These are phyloP conservation scores for Thelonectria olida DNA, from an alignment of 2,329 filamentous ascomycete species.

Conservation along the genomic window DNA sequence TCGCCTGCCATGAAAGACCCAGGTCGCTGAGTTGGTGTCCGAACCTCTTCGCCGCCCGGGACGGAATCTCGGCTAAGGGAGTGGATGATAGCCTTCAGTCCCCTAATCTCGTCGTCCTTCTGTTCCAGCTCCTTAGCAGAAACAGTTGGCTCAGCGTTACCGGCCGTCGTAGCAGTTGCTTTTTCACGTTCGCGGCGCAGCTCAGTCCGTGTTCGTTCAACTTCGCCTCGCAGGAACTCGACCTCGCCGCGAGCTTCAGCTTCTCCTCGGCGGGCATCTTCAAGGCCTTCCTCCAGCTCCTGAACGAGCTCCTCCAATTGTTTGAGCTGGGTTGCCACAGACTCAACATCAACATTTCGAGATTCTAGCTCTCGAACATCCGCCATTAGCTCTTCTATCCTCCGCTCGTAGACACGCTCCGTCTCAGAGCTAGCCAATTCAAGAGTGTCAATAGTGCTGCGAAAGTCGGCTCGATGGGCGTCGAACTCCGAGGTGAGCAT, in stretches of 20 bases:
- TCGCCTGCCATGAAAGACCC: constrained; percentile 48
- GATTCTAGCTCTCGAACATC: constrained; percentile 87
- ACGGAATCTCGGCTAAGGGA: constrained; percentile 83
- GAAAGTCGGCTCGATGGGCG: constrained; percentile 91
- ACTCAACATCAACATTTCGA: constrained; percentile 87
- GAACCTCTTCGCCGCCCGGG: constrained; percentile 50
- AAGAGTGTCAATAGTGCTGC: constrained; percentile 95
- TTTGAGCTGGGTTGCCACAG: constrained; percentile 89
- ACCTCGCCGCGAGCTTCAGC: constrained; percentile 96
- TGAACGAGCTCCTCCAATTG: constrained; percentile 96
- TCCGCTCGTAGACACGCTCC: constrained; percentile 93
- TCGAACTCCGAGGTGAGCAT: constrained; percentile 96
- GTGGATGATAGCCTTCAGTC: constrained; percentile 97
- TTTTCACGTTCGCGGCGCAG: constrained; percentile 89
- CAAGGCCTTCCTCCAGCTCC: constrained; percentile 94
- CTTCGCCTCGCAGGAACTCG: constrained; percentile 93
- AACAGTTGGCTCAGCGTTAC: constrained; percentile 55
- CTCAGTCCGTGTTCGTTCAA: constrained; percentile 89
- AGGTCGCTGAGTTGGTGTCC: constrained; percentile 39
- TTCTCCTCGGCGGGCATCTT: constrained; percentile 93
- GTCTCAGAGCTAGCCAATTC: constrained; percentile 97
- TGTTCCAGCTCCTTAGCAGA: constrained; percentile 83
- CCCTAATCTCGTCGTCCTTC: constrained; percentile 96
- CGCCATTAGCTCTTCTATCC: constrained; percentile 84
- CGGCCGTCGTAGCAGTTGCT: constrained; percentile 50